These are phyloP conservation scores for Barnettozyma pratensis DNA, from an alignment of 805 yeast species.

Conservation along the genomic window DNA sequence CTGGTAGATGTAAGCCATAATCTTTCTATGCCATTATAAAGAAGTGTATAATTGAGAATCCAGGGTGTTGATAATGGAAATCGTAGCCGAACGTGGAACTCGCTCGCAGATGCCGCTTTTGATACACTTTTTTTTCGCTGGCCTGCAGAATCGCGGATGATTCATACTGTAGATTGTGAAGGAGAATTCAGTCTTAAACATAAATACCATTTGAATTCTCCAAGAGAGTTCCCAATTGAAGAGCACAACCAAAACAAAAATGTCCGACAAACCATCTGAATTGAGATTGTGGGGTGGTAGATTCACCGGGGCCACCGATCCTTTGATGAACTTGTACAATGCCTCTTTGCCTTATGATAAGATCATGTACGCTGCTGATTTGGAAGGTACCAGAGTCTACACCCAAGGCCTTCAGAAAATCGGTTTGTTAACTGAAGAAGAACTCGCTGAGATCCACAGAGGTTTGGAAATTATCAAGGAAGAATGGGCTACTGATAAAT, in stretches of 20 bases:
- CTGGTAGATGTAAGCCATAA: slow-evolving; percentile 96
- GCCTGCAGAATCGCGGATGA: too few relatives aligned
- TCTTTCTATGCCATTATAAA: too few relatives aligned
- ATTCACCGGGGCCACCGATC: slow-evolving; percentile 95
- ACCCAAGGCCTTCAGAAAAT: slow-evolving; percentile 80
- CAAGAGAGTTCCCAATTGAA: background rate
- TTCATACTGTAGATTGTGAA: too few relatives aligned
- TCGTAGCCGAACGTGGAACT: background rate
- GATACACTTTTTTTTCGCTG: too few relatives aligned
- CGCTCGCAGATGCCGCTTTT: too few relatives aligned
- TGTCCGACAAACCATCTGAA: slow-evolving; percentile 38
- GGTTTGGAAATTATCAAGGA: slow-evolving; percentile 67
- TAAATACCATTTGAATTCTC: background rate
- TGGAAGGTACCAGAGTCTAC: slow-evolving; percentile 91
- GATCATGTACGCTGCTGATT: slow-evolving; percentile 90
- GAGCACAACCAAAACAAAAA: background rate
- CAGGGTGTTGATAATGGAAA: too few relatives aligned
- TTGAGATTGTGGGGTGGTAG: slow-evolving; percentile 96
- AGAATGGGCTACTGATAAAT: slow-evolving; percentile 75
- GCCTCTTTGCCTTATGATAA: slow-evolving; percentile 96
- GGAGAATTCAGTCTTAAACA: too few relatives aligned
- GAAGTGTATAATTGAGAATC: too few relatives aligned
- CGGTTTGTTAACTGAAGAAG: slow-evolving; percentile 68
- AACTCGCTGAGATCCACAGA: slow-evolving; percentile 72
- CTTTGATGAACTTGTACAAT: slow-evolving; percentile 94